Percentiles rank a stretch among this genome's conserved stretches.
These are phyloP conservation scores for Triangularia verruculosa DNA, from an alignment of 2,329 filamentous ascomycete genomes.

Conservation along the genomic window DNA sequence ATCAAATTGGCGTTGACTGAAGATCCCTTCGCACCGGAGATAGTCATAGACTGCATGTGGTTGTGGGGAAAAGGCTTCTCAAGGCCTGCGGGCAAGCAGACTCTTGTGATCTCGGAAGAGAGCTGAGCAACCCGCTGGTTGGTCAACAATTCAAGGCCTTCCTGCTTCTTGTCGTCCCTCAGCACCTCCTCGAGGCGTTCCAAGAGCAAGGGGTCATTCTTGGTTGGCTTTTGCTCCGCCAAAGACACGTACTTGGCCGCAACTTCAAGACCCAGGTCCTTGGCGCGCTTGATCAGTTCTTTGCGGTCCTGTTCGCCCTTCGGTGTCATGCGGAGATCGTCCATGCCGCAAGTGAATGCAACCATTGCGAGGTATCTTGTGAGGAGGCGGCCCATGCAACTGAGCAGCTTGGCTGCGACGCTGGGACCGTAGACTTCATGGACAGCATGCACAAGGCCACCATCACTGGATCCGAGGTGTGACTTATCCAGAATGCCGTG, in stretches of 20 bases:
- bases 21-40: constrained; percentile 90
- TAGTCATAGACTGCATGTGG: constrained; percentile 99
- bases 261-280: constrained; percentile 70
- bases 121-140: constrained; percentile 68
- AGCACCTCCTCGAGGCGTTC: constrained; percentile 83
- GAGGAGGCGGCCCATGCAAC: constrained; percentile 82
- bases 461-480: constrained; percentile 83
- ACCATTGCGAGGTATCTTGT: constrained; percentile 90
- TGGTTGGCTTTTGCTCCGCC: constrained; percentile 58
- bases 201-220: constrained; percentile 67
- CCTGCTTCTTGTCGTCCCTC: constrained; percentile 86
- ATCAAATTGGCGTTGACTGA: constrained; percentile 95
- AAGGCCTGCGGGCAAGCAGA: constrained; percentile 77
- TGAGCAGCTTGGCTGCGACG: constrained; percentile 80
- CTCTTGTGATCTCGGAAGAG: constrained; percentile 73
- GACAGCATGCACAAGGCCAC: constrained; percentile 85
- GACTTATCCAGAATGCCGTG: constrained; percentile 93
- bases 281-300: constrained; percentile 64
- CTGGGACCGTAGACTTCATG: constrained; percentile 92
- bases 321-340: constrained; percentile 83
- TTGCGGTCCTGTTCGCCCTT: constrained; percentile 71
- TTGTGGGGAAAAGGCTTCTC: constrained; percentile 93
- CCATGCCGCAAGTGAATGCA: constrained; percentile 95
- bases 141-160: constrained; percentile 82
- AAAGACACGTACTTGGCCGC: constrained; percentile 88